Evolutionary conservation across 1,284 basidiomycete species (phyloP).

Genomic region (Tilletia setariae): DNA sequence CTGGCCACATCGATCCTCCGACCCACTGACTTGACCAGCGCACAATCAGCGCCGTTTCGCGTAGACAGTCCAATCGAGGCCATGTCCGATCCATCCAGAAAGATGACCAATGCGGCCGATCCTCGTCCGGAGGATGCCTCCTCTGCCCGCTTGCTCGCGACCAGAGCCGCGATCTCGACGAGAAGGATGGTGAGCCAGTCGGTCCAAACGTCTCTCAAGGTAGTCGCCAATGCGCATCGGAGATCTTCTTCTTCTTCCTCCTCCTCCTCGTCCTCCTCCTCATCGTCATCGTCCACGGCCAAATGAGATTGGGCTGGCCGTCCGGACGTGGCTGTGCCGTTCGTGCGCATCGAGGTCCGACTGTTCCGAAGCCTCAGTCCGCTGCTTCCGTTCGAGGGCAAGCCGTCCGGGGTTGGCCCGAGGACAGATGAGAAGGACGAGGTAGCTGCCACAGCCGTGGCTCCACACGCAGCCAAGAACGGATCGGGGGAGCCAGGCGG

Average conservation of each 20-base stretch:
- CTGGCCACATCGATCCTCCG: background rate
- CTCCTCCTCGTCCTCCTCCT: background rate
- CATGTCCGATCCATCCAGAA: background rate
- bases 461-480: conserved; percentile 7
- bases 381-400: background rate
- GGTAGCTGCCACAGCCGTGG: background rate
- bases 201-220: background rate
- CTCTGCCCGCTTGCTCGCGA: background rate
- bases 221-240: background rate
- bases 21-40: background rate
- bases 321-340: background rate
- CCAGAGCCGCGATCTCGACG: background rate
- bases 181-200: background rate
- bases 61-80: conserved; percentile 3
- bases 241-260: background rate
- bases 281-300: background rate
- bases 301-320: background rate
- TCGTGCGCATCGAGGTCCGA: background rate
- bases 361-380: background rate
- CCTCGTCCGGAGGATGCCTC: background rate
- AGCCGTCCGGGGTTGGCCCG: background rate
- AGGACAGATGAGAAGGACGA: background rate
- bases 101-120: background rate
- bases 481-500: conserved; percentile 1
- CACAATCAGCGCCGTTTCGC: conserved; percentile 4